Evolutionary conservation across 768 basidiomycete species (phyloP).

Genomic region (Asterophora parasitica): DNA sequence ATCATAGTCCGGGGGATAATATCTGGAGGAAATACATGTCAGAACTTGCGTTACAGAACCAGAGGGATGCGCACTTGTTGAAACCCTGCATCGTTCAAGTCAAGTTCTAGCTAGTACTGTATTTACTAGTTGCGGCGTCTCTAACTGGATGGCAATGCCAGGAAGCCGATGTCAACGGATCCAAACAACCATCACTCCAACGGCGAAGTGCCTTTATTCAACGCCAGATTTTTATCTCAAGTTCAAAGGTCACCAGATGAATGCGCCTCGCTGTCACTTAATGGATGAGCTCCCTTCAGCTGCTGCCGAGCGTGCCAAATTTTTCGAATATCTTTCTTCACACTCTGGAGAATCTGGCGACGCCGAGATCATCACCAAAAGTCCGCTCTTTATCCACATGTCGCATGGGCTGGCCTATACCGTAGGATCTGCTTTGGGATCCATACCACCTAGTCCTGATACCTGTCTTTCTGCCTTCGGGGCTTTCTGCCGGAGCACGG

Average conservation of each 20-base stretch:
- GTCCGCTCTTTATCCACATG: slow-evolving; percentile 40
- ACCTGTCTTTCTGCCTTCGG: slow-evolving; percentile 50
- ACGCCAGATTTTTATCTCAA: too few species aligned
- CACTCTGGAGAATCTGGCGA: not conserved
- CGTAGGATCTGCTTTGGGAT: slow-evolving; percentile 51
- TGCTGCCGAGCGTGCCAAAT: slow-evolving; percentile 28
- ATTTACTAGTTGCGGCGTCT: too few species aligned
- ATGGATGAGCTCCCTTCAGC: slow-evolving; percentile 43
- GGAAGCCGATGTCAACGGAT: not conserved
- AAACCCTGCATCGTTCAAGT: slow-evolving; percentile 50
- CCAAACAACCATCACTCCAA: not conserved
- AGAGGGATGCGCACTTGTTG: slow-evolving; percentile 31
- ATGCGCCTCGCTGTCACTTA: slow-evolving; percentile 34
- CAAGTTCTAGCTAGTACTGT: too few species aligned
- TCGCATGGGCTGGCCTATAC: slow-evolving; percentile 55
- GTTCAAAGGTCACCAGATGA: not conserved
- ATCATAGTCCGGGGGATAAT: slow-evolving; percentile 49
- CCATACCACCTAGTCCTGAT: slow-evolving; percentile 42
- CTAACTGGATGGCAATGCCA: not conserved
- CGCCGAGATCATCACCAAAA: not conserved
- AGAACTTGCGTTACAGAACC: not conserved
- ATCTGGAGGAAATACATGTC: slow-evolving; percentile 25
- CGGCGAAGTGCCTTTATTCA: too few species aligned
- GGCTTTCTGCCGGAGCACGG: slow-evolving; percentile 53
- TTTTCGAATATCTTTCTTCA: slow-evolving; percentile 12